Percentiles rank a stretch among this genome's conserved stretches.
Conservation (phyloP, 2,329 filamentous ascomycete species). For the Sarocladium strictum region DNA sequence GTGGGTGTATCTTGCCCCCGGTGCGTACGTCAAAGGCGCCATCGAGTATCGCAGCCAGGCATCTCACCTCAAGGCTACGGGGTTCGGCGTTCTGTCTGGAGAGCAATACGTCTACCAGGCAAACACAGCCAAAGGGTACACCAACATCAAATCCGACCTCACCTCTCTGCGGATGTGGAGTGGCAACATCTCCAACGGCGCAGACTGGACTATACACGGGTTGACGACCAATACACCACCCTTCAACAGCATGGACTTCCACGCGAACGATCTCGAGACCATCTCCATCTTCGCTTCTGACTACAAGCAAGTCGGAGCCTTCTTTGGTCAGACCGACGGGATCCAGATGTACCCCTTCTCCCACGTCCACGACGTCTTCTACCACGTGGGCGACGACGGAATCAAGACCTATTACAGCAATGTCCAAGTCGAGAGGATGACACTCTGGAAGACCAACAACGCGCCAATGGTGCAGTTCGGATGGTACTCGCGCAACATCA, state of each 20-base stretch:
- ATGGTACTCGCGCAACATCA: constrained; percentile 23
- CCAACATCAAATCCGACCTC: constrained; percentile 21
- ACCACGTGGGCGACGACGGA: constrained; percentile 28
- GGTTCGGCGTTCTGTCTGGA: constrained; percentile 29
- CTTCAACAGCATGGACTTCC: constrained; percentile 31
- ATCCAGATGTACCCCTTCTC: constrained; percentile 26
- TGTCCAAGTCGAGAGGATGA: constrained; percentile 16
- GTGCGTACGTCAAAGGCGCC: constrained; percentile 31
- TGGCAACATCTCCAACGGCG: constrained; percentile 13
- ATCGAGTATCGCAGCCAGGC: constrained; percentile 22
- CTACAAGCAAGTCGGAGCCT: constrained; percentile 33
- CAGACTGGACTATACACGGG: constrained; percentile 22
- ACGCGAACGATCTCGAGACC: constrained; percentile 12
- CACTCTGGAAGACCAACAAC: constrained; percentile 25
- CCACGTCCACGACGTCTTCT: constrained; percentile 26
- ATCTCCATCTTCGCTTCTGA: constrained; percentile 20
- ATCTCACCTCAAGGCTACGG: constrained; percentile 23
- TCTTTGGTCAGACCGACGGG: constrained; percentile 30
- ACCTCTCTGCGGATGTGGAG: constrained; percentile 26
- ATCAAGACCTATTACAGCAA: constrained; percentile 30
- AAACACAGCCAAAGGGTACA: constrained; percentile 23
- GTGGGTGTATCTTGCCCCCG: constrained; percentile 24
- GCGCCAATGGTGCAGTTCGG: constrained; percentile 29
- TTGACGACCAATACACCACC: constrained; percentile 26
- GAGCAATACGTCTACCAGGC: constrained; percentile 33